These are phyloP conservation scores for Cladosporium sp. DNA, from an alignment of 2,329 filamentous ascomycete genomes.

Conservation along the genomic window DNA sequence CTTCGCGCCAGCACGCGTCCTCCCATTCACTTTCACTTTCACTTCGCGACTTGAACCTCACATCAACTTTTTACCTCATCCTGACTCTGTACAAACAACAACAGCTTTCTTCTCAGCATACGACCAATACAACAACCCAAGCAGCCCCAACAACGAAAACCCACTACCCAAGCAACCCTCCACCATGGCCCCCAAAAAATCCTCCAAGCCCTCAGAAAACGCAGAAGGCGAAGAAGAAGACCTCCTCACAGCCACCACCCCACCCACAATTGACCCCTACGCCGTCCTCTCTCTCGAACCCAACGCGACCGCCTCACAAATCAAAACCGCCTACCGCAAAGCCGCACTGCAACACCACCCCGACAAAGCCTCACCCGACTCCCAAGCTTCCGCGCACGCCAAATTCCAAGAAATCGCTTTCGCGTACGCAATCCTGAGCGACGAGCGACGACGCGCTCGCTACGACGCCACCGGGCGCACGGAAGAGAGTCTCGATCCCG, in stretches of 20 bases:
- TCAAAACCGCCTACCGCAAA: constrained; percentile 91
- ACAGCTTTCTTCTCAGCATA: constrained; percentile 41
- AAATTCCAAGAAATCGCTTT: constrained; percentile 90
- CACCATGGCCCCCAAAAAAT: constrained; percentile 5
- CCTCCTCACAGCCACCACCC: constrained; percentile 53
- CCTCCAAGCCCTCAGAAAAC: no score
- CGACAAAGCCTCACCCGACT: constrained; percentile 52
- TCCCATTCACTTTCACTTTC: not conserved
- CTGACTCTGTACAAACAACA: no score
- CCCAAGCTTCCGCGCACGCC: constrained; percentile 69
- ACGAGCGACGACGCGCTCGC: constrained; percentile 71
- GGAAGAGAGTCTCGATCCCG: constrained; percentile 68
- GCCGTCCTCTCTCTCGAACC: constrained; percentile 67
- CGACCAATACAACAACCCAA: constrained; percentile 30
- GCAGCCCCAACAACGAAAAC: constrained; percentile 67
- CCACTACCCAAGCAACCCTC: no score
- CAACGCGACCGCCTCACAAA: constrained; percentile 68
- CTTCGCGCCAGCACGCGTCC: constrained; percentile 13
- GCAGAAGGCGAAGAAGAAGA: constrained; percentile 39
- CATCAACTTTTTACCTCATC: no score
- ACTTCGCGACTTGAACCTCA: not conserved
- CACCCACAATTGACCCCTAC: constrained; percentile 72
- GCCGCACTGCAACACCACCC: constrained; percentile 78
- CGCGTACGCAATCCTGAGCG: constrained; percentile 88
- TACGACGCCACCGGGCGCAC: constrained; percentile 92